Percentiles rank a stretch among this genome's conserved stretches.
These are phyloP conservation scores for Wallacemonas sp. DNA, from an alignment of 208 protist species.

Conservation along the genomic window DNA sequence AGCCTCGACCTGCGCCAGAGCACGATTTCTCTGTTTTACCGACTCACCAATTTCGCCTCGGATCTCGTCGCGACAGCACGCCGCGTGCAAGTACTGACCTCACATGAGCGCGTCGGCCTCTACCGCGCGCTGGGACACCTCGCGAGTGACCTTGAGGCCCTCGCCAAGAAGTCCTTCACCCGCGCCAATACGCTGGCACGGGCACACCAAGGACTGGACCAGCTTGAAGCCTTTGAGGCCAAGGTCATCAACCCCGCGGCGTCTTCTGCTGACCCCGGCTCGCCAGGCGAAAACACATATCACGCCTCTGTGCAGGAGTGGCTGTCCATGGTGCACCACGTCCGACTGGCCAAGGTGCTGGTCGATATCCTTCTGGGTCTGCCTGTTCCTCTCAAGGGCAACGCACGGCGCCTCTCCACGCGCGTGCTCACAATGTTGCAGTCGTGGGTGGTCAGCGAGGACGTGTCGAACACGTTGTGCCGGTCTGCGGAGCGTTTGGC, in stretches of 20 bases:
- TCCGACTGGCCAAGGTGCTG: constrained; percentile 21
- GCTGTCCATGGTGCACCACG: constrained; percentile 37
- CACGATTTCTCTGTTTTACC: constrained; percentile 26
- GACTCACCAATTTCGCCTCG: constrained; percentile 28
- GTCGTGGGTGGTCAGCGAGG: constrained; percentile 11
- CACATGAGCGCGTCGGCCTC: constrained; percentile 26
- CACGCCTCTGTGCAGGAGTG: too few relatives aligned
- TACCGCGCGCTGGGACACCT: constrained; percentile 32
- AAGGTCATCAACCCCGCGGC: constrained; percentile 10
- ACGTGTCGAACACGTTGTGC: constrained; percentile 15
- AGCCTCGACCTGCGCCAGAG: constrained; percentile 22
- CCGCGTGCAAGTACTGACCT: constrained; percentile 39
- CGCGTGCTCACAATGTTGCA: constrained; percentile 20
- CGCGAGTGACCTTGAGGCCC: constrained; percentile 10
- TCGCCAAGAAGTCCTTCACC: constrained; percentile 19
- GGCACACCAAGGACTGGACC: constrained; percentile 19
- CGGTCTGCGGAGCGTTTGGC: constrained; percentile 14
- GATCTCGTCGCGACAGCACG: constrained; percentile 23
- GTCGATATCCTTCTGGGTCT: constrained; percentile 29
- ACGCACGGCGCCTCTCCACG: constrained; percentile 14
- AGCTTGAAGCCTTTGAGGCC: constrained; percentile 25
- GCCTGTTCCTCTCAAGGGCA: constrained; percentile 17
- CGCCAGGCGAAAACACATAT: too few relatives aligned
- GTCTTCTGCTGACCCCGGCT: too few relatives aligned
- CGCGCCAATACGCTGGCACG: constrained; percentile 31